Evolutionary conservation across 352 stramenopile species (phyloP).

Genomic region (Globisporangium megalacanthum): DNA sequence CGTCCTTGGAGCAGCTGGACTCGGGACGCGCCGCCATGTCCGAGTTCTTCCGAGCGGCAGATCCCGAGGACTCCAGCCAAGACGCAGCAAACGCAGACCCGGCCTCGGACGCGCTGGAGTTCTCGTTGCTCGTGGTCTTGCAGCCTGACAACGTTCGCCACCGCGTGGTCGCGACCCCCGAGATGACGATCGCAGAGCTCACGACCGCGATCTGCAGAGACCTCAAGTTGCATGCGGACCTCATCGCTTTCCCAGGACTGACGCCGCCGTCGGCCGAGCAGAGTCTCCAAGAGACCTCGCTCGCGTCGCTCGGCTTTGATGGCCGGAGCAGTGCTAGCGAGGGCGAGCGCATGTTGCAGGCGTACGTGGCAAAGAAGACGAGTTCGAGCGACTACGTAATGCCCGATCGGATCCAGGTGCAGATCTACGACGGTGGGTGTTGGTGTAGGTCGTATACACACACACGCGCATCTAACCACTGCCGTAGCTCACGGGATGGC

Average conservation of each 20-base stretch:
- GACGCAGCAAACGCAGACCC: constrained; percentile 2
- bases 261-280: constrained; percentile 20
- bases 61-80: constrained; percentile 1
- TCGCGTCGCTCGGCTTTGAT: constrained; percentile 33
- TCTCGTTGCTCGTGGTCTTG: constrained; percentile 59
- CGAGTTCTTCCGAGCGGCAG: constrained; percentile 19
- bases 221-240: constrained; percentile 45
- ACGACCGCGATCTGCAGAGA: constrained; percentile 52
- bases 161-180: constrained; percentile 43
- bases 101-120: constrained; percentile 19
- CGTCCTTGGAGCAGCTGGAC: constrained; percentile 3
- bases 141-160: constrained; percentile 76
- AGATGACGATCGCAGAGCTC: constrained; percentile 45
- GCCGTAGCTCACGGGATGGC: background rate
- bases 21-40: constrained; percentile 21
- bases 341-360: constrained; percentile 39
- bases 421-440: constrained; percentile 48
- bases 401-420: constrained; percentile 77
- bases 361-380: constrained; percentile 33
- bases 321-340: constrained; percentile 11
- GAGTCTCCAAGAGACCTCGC: constrained; percentile 28
- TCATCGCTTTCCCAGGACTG: constrained; percentile 61
- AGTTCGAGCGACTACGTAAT: constrained; percentile 73
- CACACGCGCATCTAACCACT: no score
- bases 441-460: background rate